Base-by-base conservation (phyloP, 495 filamentous ascomycete species). In the Trichocladium antarcticum region DNA sequence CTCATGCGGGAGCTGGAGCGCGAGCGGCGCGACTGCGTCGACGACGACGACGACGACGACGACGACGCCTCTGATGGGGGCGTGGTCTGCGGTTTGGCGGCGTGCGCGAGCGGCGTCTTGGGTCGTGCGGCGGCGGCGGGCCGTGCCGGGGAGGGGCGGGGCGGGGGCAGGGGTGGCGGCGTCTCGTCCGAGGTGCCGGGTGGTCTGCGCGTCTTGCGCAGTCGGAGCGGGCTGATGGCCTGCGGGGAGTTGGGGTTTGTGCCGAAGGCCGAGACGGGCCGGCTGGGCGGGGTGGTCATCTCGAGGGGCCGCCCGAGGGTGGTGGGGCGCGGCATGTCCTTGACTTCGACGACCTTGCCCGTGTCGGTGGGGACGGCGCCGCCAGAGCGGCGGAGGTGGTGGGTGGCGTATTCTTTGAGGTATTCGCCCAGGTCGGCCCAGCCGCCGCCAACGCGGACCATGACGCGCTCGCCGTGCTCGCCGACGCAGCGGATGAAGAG, bases 341-440 rank as follows among this genome's bases (percentile, higher is more conserved):
- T 73, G 40, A 85, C 70, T 59, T 85, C 78, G 35, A 81, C 78
- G 35, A 81, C 68, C 57, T 73, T 75, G 20, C 71, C 63, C 21
- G 66, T 60, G 15, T 51, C 58, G 15, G 29, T 46, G 9, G 47
- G 51, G 37, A 64, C 64, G 10, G 50, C 56, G 12, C n/a, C 54
- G 11, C 42, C 59, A 36, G 76, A 73, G 15, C 79, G 68, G 5
- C 76, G 76, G 36, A 87, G 84, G 61, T 97, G 92, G 63, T 98
- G 92, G 38, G 79, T 75, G 17, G 87, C 88, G 57, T 94, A 98
- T 61, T 95, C 86, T 53, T 83, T 81, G n/a, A 98, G 73, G 60
- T 95, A 97, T 64, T 95, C 90, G 21, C 82, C 88, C 19, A 98
- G 70, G 61, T 98, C 92, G 12, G 88, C 85, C 92, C 92, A 98